Conservation (phyloP, 306 rosid species). For the Phaseolus lunatus region DNA sequence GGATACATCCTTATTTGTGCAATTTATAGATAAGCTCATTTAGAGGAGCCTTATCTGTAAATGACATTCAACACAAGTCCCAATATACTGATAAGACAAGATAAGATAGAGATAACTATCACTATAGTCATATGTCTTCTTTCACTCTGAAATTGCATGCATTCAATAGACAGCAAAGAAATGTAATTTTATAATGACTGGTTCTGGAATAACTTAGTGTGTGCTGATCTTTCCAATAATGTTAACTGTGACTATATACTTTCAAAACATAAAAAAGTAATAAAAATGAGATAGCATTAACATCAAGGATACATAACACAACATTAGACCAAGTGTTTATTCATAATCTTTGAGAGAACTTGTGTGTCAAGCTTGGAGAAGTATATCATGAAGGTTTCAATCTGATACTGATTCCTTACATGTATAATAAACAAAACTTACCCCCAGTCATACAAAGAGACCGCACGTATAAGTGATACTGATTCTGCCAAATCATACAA, state of each 20-base stretch:
- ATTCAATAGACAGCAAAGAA: conserved; percentile 16
- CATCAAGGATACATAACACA: conserved; percentile 28
- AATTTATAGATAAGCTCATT: not conserved
- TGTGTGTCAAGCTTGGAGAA: conserved; percentile 18
- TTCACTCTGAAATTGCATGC: conserved; percentile 21
- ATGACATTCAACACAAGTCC: conserved; percentile 17
- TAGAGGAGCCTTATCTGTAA: not conserved
- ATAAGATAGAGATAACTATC: conserved; percentile 29
- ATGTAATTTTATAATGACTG: conserved; percentile 32
- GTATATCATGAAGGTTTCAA: conserved; percentile 38
- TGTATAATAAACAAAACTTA: conserved; percentile 57
- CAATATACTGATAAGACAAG: conserved; percentile 28
- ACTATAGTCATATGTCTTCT: conserved; percentile 12
- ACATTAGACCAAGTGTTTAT: conserved; percentile 20
- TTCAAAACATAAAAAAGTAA: conserved; percentile 10
- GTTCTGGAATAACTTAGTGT: conserved; percentile 17
- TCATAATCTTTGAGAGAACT: conserved; percentile 24
- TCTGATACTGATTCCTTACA: conserved; percentile 37
- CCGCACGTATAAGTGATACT: conserved; percentile 67
- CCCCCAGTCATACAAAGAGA: conserved; percentile 98
- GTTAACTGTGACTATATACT: conserved; percentile 7
- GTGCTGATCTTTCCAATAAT: conserved; percentile 14
- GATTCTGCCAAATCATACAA: conserved; percentile 88
- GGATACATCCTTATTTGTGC: not conserved
- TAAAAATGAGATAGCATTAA: conserved; percentile 19